phyloP scores from a whole-genome alignment of 371 early-diverging fungal species.

The Quaeritorhiza haematococci region DNA sequence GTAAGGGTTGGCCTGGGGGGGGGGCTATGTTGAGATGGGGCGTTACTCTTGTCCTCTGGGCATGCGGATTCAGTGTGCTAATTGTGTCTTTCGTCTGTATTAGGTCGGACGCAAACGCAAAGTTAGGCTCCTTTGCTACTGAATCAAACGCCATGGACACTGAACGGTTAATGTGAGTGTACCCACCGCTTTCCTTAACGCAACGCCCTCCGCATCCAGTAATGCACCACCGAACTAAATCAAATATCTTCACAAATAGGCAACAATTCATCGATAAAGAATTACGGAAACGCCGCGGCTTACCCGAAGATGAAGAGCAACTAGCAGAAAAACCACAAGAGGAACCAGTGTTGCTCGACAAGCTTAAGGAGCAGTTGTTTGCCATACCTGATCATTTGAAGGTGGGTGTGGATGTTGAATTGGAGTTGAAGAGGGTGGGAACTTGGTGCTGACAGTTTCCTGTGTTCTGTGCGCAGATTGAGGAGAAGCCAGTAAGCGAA shows the following conservation, averaged over 20 bases:
- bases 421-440: constrained; percentile 7
- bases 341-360: too few species aligned
- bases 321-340: constrained; percentile 21
- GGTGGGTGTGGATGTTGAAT: constrained; percentile 35
- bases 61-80: constrained; percentile 1
- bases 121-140: constrained; percentile 69
- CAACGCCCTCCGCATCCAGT: background rate
- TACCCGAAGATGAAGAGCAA: too few species aligned
- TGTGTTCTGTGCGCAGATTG: constrained; percentile 18
- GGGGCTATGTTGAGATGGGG: too few species aligned
- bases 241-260: constrained; percentile 33
- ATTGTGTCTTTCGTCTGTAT: too few species aligned
- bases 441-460: constrained; percentile 2
- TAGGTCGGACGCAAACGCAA: too few species aligned
- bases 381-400: constrained; percentile 67
- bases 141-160: constrained; percentile 81
- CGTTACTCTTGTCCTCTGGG: too few species aligned
- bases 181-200: too few species aligned
- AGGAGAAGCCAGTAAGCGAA: constrained; percentile 60
- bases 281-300: constrained; percentile 56
- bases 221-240: background rate
- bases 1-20: constrained; percentile 19
- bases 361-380: constrained; percentile 60
- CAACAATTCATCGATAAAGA: constrained; percentile 77
- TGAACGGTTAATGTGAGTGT: constrained; percentile 71